Evolutionary conservation across 768 basidiomycete species (phyloP).

Genomic region (Amanita rimosa): DNA sequence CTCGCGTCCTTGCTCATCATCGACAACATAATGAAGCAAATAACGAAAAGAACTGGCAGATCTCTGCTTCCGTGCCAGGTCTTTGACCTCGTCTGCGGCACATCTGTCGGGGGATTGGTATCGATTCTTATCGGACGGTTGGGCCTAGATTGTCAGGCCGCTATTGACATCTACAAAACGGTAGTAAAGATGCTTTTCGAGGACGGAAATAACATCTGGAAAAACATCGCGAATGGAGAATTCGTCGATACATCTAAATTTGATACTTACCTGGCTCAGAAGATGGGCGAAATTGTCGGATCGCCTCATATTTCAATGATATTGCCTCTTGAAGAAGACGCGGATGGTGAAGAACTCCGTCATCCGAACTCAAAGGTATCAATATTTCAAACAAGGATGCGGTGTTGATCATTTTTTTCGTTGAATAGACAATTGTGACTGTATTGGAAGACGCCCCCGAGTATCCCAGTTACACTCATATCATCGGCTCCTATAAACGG

Average conservation of each 20-base stretch:
- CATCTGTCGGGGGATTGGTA: slow-evolving; percentile 17
- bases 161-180: slow-evolving; percentile 15
- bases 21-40: slow-evolving; percentile 13
- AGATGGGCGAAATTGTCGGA: neutral
- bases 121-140: slow-evolving; percentile 18
- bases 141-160: slow-evolving; percentile 15
- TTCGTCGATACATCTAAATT: slow-evolving; percentile 2
- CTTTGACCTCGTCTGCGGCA: slow-evolving; percentile 18
- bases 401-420: neutral
- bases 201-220: slow-evolving; percentile 7
- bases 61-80: slow-evolving; percentile 15
- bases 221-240: slow-evolving; percentile 7
- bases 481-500: slow-evolving; percentile 13
- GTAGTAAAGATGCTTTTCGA: slow-evolving; percentile 10
- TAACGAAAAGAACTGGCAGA: slow-evolving; percentile 10
- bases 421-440: slow-evolving; percentile 13
- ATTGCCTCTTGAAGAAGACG: neutral
- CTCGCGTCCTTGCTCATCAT: slow-evolving; percentile 14
- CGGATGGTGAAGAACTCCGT: neutral
- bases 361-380: slow-evolving; percentile 7
- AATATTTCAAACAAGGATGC: neutral
- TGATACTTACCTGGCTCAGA: neutral
- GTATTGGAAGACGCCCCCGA: slow-evolving; percentile 13
- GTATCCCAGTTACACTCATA: slow-evolving; percentile 13
- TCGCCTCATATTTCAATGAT: slow-evolving; percentile 5